Base-by-base conservation (phyloP, 139 green algal species). In the Desmodesmus armatus region DNA sequence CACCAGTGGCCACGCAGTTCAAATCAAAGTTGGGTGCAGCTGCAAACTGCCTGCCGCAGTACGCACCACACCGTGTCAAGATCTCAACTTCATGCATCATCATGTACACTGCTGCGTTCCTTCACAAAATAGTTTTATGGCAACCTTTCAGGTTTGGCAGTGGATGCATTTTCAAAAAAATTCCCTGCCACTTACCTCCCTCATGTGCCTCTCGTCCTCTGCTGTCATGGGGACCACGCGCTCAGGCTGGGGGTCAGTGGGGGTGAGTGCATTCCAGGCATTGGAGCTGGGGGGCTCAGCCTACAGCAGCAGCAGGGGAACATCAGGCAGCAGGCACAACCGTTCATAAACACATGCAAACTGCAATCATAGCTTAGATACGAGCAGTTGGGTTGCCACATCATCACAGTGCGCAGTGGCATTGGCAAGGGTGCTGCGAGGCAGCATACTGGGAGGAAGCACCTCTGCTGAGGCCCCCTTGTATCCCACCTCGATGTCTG, bases 131-230 rank as follows among this genome's bases (percentile, higher is more conserved):
- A 58, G 13, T 13, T 58, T 13, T 58, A 58, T 58, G 17, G 47
- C n/a, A n/a, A n/a, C 47, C 47, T 58, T 58, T 13, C 47, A 58
- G 47, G 17, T 58, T 15, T 58, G 17, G 13, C 17, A 58, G 47
- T 15, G 15, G 15, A 1, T 9, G 21, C 3, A 0, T 41, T 37
- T 27, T n/a, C n/a, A n/a, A n/a, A n/a, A n/a, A n/a, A n/a, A n/a
- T n/a, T n/a, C n/a, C n/a, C n/a, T n/a, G n/a, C n/a, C n/a, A n/a
- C n/a, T n/a, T n/a, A 80, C 82, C 71, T 87, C 62, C 44, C 72
- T 78, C 83, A 87, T 87, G 74, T 84, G 83, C 2, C 74, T 49
- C 55, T 83, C 83, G 43, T 87, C 83, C 55, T 83, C 74, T 13
- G 35, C 21, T 40, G 74, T 87, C 83, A 87, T 87, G 25, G 73